Evolutionary conservation across 495 filamentous ascomycete species (phyloP), one percentile per base, ranked within the genome.

Genomic region (Penicillium verhagenii): DNA sequence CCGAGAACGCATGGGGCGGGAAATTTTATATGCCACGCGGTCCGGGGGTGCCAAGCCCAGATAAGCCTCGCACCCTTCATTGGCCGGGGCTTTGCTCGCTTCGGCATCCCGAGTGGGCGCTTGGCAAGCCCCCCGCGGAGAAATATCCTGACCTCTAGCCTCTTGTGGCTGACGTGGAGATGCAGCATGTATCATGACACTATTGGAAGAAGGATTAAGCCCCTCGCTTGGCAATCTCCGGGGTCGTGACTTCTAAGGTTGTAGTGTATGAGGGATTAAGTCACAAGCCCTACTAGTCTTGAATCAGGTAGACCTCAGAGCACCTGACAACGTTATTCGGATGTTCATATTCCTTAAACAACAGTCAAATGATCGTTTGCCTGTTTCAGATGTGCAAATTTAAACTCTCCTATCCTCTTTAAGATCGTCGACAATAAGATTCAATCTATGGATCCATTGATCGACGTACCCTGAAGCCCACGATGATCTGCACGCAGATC

Each of bases 51-150:
- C 51, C 50, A 58, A 54, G 61, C 33, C 54, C 1, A 57, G 68
- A 71, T 71, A 71, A 69, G 64, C 60, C 53, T 52, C 43, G 3
- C 8, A 8, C n/a, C 50, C 40, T 50, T 56, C 53, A 71, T 71
- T 69, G 66, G 65, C 48, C 50, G 54, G 42, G 53, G 53, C 14
- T 35, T 47, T 26, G n/a, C 21, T 29, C 16, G 38, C 43, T 44
- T 65, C 60, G 60, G 63, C 58, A 64, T 66, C 56, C 62, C 64
- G 60, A 57, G 59, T 62, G 50, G 60, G 50, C 47, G 13, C 28
- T 47, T 33, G 50, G 46, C 29, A 21, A 21, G 39, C 33, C 47
- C n/a, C 14, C 13, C 13, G 14, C 39, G 39, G 39, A 47, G 26
- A 29, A 47, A 47, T 26, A 43, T 21, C 19, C 40, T 7, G 9